Evolutionary conservation across 495 filamentous ascomycete species (phyloP), one percentile per base, ranked within the genome.

Genomic region (Xylaria bambusicola): DNA sequence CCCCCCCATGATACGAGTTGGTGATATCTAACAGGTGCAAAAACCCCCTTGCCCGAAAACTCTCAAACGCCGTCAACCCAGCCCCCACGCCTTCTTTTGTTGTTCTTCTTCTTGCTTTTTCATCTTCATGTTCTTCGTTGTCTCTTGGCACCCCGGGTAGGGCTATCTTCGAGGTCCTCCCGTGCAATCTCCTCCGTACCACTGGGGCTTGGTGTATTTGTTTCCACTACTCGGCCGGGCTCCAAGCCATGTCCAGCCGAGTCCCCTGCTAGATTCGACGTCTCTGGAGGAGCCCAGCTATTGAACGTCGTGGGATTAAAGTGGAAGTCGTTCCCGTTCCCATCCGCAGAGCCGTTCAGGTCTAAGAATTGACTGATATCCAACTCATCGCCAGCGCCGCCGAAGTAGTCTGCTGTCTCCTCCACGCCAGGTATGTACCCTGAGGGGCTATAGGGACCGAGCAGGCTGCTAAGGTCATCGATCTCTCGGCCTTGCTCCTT

Each of bases 371-470:
- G 81, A 66, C 90, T 88, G 1, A 90, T 76, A 62, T 91, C 88
- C 42, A 89, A 71, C 33, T 71, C 70, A 6, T 60, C 53, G 15
- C 57, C 68, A 6, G 10, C 6, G 54, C 74, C 68, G 52, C 75
- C 75, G 42, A 80, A 82, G 60, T 79, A 81, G 27, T 74, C 77
- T 24, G 76, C 78, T 13, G 71, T 62, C 6, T 79, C 76, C 27
- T 78, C 77, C 2, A 95, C 69, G 9, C 90, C 91, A 1, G 91
- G 91, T 50, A 97, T 94, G 17, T 80, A 79, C 12, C 91, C 91
- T 5, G 82, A 89, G 0, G 91, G 92, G 65, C 86, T 90, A 27
- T 95, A 76, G 1, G 92, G 91, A 29, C 88, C 85, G 21, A 97
- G 77, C 0, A 89, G 68, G 33, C 82, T 82, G 51, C 84, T 82